Evolutionary conservation across 1,284 basidiomycete genomes (phyloP).

Genomic region (Gomphus sp.): DNA sequence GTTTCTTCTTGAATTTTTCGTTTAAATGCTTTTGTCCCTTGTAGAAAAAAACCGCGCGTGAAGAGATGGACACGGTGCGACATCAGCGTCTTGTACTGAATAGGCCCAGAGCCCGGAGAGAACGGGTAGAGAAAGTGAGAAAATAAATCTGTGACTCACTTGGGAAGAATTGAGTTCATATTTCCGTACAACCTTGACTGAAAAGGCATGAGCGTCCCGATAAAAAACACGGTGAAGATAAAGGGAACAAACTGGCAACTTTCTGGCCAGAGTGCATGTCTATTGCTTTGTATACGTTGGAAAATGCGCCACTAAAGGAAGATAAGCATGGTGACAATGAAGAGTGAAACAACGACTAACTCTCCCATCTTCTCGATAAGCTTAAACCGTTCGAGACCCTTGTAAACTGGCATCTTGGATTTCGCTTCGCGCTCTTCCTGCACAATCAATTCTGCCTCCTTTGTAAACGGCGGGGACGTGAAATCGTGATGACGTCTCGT

Average conservation of each 20-base stretch:
- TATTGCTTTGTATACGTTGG: conserved; percentile 93
- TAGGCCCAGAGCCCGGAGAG: conserved; percentile 15
- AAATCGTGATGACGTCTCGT: conserved; percentile 16
- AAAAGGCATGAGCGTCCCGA: conserved; percentile 6
- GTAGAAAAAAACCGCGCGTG: conserved; percentile 13
- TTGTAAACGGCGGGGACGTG: conserved; percentile 29
- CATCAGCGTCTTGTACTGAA: conserved; percentile 12
- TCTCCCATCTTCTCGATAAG: conserved; percentile 94
- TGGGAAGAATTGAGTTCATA: conserved; percentile 92
- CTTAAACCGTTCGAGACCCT: conserved; percentile 77
- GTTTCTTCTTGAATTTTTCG: conserved; percentile 89
- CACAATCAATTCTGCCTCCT: conserved; percentile 64
- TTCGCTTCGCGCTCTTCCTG: conserved; percentile 70
- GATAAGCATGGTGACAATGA: conserved; percentile 12
- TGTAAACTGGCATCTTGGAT: conserved; percentile 73
- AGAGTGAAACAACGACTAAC: conserved; percentile 38
- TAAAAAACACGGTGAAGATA: conserved; percentile 4
- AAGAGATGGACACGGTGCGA: conserved; percentile 10
- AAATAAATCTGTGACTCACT: conserved; percentile 50
- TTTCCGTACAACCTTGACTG: conserved; percentile 96
- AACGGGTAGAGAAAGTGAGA: conserved; percentile 12
- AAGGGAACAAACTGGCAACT: conserved; percentile 62
- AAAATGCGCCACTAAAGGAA: conserved; percentile 80
- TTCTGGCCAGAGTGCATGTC: conserved; percentile 72
- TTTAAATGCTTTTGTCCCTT: conserved; percentile 91